Evolutionary conservation across 208 protist genomes (phyloP).

Genomic region (Leishmania tarentolae): DNA sequence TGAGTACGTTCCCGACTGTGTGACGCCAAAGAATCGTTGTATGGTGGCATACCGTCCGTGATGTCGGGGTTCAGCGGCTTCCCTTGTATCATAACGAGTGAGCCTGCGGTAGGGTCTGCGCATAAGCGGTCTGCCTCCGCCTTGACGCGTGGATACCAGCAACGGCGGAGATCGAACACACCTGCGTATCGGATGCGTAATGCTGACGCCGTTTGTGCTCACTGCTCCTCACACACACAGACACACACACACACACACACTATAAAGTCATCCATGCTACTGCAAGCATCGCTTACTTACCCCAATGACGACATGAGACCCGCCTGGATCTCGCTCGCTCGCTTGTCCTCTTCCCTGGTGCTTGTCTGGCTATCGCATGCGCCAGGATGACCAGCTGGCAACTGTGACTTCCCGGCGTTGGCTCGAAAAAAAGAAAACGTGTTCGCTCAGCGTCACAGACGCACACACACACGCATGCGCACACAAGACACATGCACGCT

Average conservation of each 20-base stretch:
- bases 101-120: background rate
- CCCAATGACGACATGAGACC: background rate
- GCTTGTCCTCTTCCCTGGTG: background rate
- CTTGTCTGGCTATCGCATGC: background rate
- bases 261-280: background rate
- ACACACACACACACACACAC: background rate
- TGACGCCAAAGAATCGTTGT: slow-evolving; percentile 82
- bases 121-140: background rate
- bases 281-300: background rate
- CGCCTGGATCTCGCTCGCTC: background rate
- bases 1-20: slow-evolving; percentile 66
- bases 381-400: background rate
- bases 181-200: background rate
- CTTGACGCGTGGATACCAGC: background rate
- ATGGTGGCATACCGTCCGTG: slow-evolving; percentile 40
- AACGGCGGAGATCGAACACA: background rate
- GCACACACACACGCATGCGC: background rate
- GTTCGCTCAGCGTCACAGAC: background rate
- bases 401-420: background rate
- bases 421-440: background rate
- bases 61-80: background rate
- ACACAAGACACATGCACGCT: background rate
- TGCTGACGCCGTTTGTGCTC: background rate
- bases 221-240: background rate
- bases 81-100: background rate